Evolutionary conservation across 441 rosid genomes (phyloP), one percentile per base, ranked within the genome.

Genomic region (Adansonia madagascariensis): DNA sequence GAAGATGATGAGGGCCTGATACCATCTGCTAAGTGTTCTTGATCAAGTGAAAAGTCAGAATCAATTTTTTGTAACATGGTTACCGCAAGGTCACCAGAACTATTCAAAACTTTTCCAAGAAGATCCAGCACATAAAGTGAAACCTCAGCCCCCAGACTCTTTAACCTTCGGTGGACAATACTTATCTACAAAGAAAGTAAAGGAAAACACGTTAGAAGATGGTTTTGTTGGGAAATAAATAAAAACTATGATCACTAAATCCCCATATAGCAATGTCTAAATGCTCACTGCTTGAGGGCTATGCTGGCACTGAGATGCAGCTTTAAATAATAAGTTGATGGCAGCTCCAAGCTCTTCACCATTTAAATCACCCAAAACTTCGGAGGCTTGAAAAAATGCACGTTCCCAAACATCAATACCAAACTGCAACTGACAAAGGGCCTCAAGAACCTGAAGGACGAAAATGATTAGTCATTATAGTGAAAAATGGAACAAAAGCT

Each of bases 231-330:
- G 69, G 24, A 35, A 44, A 67, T 67, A 9, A 17, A 65, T 44
- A 44, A 17, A 66, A 17, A 66, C 31, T 55, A 77, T 71, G 70
- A 27, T 57, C 75, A 70, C 12, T 61, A 61, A 61, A 61, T 61
- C n/a, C 65, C 17, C 65, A 24, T 61, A 61, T 24, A 27, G 4
- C 41, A 24, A 61, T 61, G 15, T 61, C 14, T 41, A 44, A 20
- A 67, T 67, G 53, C 71, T 67, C 55, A 67, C 98, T 47, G 99
- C 99, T 86, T 92, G 88, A 65, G 97, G 95, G 80, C 94, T 91
- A 83, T 89, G 91, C 83, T 91, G 95, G 83, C 98, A 91, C 82
- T 91, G 91, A 20, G 93, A 90, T 78, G 98, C 98, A 79, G 94
- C 92, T 83, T 91, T 97, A 79, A 92, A 89, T 80, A 90, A 81